These are phyloP conservation scores for Pontederia paniculata DNA, from an alignment of 176 grass and related monocot species.

Conservation along the genomic window DNA sequence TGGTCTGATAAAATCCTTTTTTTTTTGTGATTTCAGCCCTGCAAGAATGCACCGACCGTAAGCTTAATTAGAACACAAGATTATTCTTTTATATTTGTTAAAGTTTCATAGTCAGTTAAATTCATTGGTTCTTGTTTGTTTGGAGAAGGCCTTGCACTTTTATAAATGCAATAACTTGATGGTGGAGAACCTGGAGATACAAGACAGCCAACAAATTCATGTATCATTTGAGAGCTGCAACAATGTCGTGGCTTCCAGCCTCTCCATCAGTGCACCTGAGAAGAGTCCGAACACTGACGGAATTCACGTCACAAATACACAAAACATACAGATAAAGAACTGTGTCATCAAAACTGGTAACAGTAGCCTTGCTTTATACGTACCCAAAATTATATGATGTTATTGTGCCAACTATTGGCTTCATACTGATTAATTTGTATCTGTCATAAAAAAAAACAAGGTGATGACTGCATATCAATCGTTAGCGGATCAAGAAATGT, in stretches of 20 bases:
- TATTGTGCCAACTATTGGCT: background rate
- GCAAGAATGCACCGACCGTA: too few species aligned
- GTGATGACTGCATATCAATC: conserved; percentile 47
- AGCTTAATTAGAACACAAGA: background rate
- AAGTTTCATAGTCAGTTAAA: too few species aligned
- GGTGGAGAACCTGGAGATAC: conserved; percentile 27
- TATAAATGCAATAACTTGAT: conserved; percentile 36
- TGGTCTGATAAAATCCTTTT: background rate
- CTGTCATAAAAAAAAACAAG: conserved; percentile 13
- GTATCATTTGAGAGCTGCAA: conserved; percentile 28
- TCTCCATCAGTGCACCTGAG: conserved; percentile 27
- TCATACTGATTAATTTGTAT: background rate
- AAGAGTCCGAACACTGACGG: conserved; percentile 43
- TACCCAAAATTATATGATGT: background rate
- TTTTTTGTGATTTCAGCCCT: too few species aligned
- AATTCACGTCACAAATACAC: conserved; percentile 25
- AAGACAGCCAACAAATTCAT: conserved; percentile 38
- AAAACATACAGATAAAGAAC: conserved; percentile 26
- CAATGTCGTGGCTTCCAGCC: conserved; percentile 6
- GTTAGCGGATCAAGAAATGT: conserved; percentile 20
- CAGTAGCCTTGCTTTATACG: background rate
- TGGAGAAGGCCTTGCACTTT: conserved; percentile 38
- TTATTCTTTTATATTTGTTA: too few species aligned
- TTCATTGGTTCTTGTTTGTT: background rate
- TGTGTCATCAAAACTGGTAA: conserved; percentile 35